Percentiles rank a stretch among this genome's conserved stretches.
Evolutionary conservation across 2,329 filamentous ascomycete species (phyloP).

Genomic region (Capronia epimyces): DNA sequence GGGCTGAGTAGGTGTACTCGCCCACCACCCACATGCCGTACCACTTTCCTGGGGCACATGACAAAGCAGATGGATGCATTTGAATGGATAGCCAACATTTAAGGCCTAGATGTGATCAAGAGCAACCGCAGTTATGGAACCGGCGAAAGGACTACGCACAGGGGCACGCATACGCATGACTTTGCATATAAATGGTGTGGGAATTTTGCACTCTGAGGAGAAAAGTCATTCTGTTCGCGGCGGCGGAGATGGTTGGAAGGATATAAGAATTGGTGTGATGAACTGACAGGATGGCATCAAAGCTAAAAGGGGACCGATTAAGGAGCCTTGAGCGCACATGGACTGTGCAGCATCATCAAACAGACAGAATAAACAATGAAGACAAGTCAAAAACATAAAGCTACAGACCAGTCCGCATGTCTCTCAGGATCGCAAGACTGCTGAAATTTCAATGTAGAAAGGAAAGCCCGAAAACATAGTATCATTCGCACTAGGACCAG

Average conservation of each 20-base stretch:
- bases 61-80: neutral
- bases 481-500: too few relatives aligned
- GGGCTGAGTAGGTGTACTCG: conserved; percentile 25
- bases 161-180: neutral
- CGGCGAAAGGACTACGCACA: too few relatives aligned
- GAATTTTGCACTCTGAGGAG: neutral
- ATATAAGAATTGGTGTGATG: neutral
- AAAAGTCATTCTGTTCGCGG: neutral
- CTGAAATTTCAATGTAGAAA: too few relatives aligned
- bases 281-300: too few relatives aligned
- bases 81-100: neutral
- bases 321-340: too few relatives aligned
- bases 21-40: neutral
- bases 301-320: too few relatives aligned
- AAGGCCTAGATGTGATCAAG: neutral
- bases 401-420: too few relatives aligned
- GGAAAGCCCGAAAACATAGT: too few relatives aligned
- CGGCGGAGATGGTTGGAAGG: neutral
- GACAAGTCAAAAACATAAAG: neutral
- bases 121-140: neutral
- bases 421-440: too few relatives aligned
- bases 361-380: neutral
- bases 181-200: neutral
- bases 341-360: neutral
- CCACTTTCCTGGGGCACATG: neutral